Conservation (phyloP, 305 asterid species). For the Withania somnifera region DNA sequence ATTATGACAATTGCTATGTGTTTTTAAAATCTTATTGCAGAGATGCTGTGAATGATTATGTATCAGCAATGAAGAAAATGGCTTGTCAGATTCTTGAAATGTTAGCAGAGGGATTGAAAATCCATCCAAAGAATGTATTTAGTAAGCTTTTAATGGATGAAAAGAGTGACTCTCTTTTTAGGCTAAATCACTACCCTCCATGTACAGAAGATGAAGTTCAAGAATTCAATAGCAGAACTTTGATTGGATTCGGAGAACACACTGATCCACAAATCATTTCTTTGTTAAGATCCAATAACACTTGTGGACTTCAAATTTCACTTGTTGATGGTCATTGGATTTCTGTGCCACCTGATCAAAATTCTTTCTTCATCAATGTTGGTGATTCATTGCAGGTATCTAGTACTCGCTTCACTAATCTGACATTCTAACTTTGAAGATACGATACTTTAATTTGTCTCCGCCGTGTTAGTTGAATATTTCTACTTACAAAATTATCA, state of each 20-base stretch:
- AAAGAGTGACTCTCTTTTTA: slow-evolving; percentile 46
- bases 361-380: slow-evolving; percentile 47
- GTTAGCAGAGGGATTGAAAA: slow-evolving; percentile 34
- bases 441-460: background rate
- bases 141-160: slow-evolving; percentile 47
- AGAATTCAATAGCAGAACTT: slow-evolving; percentile 13
- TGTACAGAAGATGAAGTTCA: slow-evolving; percentile 22
- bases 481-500: background rate
- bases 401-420: background rate
- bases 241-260: slow-evolving; percentile 52
- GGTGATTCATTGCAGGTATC: slow-evolving; percentile 48
- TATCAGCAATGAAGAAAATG: slow-evolving; percentile 37
- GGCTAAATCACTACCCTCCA: slow-evolving; percentile 55
- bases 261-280: slow-evolving; percentile 55
- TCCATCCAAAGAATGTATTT: slow-evolving; percentile 22
- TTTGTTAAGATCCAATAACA: slow-evolving; percentile 42
- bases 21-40: slow-evolving; percentile 19
- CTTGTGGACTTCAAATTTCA: slow-evolving; percentile 47
- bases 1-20: no score
- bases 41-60: slow-evolving; percentile 30
- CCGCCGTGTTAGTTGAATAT: background rate
- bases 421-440: background rate
- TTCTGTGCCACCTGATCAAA: slow-evolving; percentile 43
- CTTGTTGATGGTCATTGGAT: slow-evolving; percentile 44
- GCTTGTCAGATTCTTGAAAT: slow-evolving; percentile 45